Base-by-base conservation (phyloP, 148 eudicot genomes). In the Drosera capensis region DNA sequence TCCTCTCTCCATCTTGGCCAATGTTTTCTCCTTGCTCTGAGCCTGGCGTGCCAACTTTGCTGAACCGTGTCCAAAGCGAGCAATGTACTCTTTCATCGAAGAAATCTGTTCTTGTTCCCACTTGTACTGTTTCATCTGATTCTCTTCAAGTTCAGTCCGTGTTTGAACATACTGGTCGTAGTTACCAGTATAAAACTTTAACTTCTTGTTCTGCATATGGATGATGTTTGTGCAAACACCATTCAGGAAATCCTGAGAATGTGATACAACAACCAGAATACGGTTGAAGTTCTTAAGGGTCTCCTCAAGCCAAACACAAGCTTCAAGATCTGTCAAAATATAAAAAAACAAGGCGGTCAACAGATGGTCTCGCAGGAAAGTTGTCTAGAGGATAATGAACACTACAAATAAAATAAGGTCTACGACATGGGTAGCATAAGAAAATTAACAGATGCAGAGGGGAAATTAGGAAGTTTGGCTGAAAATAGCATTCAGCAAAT, bases 31-130 rank as follows among this genome's bases (percentile, higher is more conserved):
- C 48, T 88, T 88, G 50, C 94, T 83, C 61, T 88, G 97, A 1
- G 97, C 97, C 58, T 88, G 97, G 8, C 97, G 92, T 14, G 97
- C 97, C 34, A 88, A 67, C 56, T 88, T 88, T 9, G 97, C 97
- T 9, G 97, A 88, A 20, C 97, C 97, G 13, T 88, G 97, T 40
- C 97, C 97, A 30, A 88, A 88, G 12, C 97, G 79, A 13, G 97
- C 97, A 55, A 88, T 88, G 57, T 88, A 88, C 54, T 88, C 97
- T 51, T 88, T 88, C 97, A 88, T 88, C 7, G 58, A 45, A 46
- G 97, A 62, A 44, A 88, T 88, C 63, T 88, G 97, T 20, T 88
- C 97, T 71, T 88, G 97, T 53, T 88, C 97, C 97, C 97, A 88
- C 46, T 70, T 84, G 60, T 88, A 88, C 49, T 88, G 97, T 59